phyloP scores from a whole-genome alignment of 2,329 filamentous ascomycete species.

The Taxawa tesnikishii region DNA sequence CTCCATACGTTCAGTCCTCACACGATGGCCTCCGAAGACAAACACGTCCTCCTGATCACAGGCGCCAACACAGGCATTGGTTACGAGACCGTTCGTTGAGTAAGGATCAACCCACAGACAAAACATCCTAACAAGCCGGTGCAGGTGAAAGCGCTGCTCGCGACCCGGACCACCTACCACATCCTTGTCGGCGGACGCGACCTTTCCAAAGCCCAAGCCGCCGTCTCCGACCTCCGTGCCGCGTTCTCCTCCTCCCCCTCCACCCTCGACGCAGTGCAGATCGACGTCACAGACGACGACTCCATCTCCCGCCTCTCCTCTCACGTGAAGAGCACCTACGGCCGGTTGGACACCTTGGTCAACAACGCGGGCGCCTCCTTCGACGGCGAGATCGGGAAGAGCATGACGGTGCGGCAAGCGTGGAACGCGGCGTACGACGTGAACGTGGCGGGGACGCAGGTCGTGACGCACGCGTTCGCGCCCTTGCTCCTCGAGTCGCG shows the following conservation, averaged over 20 bases:
- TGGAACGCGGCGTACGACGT: conserved; percentile 24
- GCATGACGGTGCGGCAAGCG: conserved; percentile 20
- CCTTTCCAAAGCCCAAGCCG: conserved; percentile 37
- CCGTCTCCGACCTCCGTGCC: conserved; percentile 27
- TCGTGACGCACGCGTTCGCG: conserved; percentile 22
- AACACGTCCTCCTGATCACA: no score
- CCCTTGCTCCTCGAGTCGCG: conserved; percentile 25
- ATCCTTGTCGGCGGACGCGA: conserved; percentile 45
- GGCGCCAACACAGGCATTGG: no score
- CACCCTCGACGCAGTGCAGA: conserved; percentile 33
- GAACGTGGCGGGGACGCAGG: conserved; percentile 26
- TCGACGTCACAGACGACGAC: conserved; percentile 42
- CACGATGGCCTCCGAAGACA: no score
- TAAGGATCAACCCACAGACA: no score
- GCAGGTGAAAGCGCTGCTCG: conserved; percentile 42
- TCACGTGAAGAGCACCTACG: conserved; percentile 28
- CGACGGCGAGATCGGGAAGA: conserved; percentile 22
- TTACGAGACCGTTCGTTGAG: no score
- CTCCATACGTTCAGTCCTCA: no score
- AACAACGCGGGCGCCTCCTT: conserved; percentile 46
- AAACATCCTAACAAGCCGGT: no score
- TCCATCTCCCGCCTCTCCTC: conserved; percentile 38
- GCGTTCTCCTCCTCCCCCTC: conserved; percentile 30
- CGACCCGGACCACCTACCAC: conserved; percentile 36
- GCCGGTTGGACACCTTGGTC: conserved; percentile 39